These are phyloP conservation scores for Kwoniella sp. DNA, from an alignment of 768 basidiomycete genomes.

Conservation along the genomic window DNA sequence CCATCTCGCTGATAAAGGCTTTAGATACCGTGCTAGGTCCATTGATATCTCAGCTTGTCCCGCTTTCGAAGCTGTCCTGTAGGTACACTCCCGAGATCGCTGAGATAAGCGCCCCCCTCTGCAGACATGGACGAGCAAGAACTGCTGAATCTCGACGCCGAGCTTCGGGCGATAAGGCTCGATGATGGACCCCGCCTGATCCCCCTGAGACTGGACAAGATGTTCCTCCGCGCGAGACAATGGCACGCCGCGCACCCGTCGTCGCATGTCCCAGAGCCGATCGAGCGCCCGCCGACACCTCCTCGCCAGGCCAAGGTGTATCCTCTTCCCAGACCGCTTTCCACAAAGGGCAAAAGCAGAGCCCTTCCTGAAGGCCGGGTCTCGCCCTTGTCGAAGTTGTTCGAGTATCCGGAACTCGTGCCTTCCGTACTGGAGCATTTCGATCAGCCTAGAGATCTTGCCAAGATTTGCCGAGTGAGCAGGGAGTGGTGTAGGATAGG, in stretches of 20 bases:
- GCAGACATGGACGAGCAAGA: slow-evolving; percentile 24
- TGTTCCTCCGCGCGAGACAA: slow-evolving; percentile 37
- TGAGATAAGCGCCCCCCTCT: no score
- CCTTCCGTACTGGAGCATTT: slow-evolving; percentile 39
- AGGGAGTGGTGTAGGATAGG: slow-evolving; percentile 32
- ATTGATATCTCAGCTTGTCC: no score
- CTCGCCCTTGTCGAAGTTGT: slow-evolving; percentile 36
- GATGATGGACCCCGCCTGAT: slow-evolving; percentile 32
- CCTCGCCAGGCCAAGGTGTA: slow-evolving; percentile 25
- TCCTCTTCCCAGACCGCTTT: slow-evolving; percentile 34
- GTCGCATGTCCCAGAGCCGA: slow-evolving; percentile 14
- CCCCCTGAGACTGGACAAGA: slow-evolving; percentile 42
- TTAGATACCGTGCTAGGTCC: neutral
- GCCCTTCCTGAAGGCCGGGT: neutral
- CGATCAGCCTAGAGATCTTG: slow-evolving; percentile 44
- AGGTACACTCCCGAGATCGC: no score
- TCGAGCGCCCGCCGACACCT: slow-evolving; percentile 34
- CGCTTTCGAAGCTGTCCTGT: no score
- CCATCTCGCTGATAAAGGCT: neutral
- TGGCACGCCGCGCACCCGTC: slow-evolving; percentile 28
- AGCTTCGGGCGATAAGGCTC: slow-evolving; percentile 35
- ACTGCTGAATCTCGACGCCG: slow-evolving; percentile 28
- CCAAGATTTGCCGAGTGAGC: slow-evolving; percentile 33
- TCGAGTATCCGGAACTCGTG: slow-evolving; percentile 43
- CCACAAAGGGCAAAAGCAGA: slow-evolving; percentile 5